Base-by-base conservation (phyloP, 495 filamentous ascomycete genomes). In the Evernia prunastri region DNA sequence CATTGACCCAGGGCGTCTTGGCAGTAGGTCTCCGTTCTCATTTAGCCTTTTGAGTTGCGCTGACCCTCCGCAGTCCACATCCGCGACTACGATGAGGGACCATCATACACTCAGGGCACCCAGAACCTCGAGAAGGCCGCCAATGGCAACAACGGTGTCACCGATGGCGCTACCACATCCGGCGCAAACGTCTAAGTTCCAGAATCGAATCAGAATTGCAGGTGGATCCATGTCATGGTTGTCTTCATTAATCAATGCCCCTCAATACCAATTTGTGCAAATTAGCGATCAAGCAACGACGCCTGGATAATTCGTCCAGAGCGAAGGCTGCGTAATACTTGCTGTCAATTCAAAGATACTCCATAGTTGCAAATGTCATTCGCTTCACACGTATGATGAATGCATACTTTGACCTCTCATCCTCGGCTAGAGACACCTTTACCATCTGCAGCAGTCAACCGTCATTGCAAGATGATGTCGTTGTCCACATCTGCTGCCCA, bases 1-100 rank as follows among this genome's bases (percentile, higher is more conserved):
- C 59, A 82, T 84, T 60, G 80, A 83, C 47, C 81, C 79, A 6
- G 71, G 71, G 15, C 66, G 74, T 29, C 69, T 87, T 18, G 82
- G 82, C 35, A 72, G 82, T 37, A 68, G 71, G 36, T 69, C 18
- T 25, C 17, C 25, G 6, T 15, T 20, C 7, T 27, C 17, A 12
- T 33, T 36, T 11, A 45, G 36, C 18, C 31, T 23, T 4, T 9
- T 7, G 33, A 40, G 0, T n/a, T 8, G 11, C 11, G n/a, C 61
- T 63, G 31, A 63, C 1, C 3, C 12, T 1, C 17, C 0, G 10
- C 39, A 63, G 61, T 71, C 35, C 61, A 71, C 18, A 76, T 80
- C 56, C 69, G 69, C 42, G 78, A 80, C 60, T 79, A 78, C 40
- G 70, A 73, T 25, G 74, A 76, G 20, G 63, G 37, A 29, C 37